Evolutionary conservation across 2,329 filamentous ascomycete genomes (phyloP).

Genomic region (Albifimbria verrucaria): DNA sequence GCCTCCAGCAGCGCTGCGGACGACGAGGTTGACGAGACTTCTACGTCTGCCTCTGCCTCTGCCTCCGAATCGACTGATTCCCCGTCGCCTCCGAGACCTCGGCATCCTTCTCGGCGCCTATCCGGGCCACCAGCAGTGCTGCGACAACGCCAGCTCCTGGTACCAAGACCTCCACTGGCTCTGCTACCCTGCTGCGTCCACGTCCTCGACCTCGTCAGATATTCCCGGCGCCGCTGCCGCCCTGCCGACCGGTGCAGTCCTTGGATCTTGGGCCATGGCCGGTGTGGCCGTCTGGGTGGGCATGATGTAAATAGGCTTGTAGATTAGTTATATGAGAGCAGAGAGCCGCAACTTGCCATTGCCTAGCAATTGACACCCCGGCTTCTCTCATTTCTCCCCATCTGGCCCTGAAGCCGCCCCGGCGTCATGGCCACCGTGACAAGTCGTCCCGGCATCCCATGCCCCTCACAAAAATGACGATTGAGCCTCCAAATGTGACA

Average conservation of each 20-base stretch:
- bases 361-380: too few relatives aligned
- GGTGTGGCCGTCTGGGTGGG: conserved; percentile 24
- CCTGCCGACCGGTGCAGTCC: conserved; percentile 19
- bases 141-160: conserved; percentile 11
- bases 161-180: conserved; percentile 14
- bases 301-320: conserved; percentile 16
- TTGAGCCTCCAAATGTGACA: too few relatives aligned
- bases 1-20: conserved; percentile 9
- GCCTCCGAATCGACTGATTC: conserved; percentile 4
- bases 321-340: too few relatives aligned
- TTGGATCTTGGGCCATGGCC: conserved; percentile 19
- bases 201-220: neutral
- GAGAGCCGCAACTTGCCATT: too few relatives aligned
- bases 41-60: conserved; percentile 7
- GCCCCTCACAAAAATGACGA: too few relatives aligned
- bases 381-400: too few relatives aligned
- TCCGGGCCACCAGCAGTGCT: conserved; percentile 6
- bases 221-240: conserved; percentile 4
- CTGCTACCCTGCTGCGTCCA: conserved; percentile 1
- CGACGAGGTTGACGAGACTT: conserved; percentile 4
- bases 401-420: too few relatives aligned
- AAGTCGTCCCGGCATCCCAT: too few relatives aligned
- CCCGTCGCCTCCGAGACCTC: conserved; percentile 11
- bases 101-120: conserved; percentile 12
- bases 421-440: too few relatives aligned